Evolutionary conservation across 2,329 filamentous ascomycete genomes (phyloP), one percentile per base, ranked within the genome.

Genomic region (Colletotrichum ledebouriae): DNA sequence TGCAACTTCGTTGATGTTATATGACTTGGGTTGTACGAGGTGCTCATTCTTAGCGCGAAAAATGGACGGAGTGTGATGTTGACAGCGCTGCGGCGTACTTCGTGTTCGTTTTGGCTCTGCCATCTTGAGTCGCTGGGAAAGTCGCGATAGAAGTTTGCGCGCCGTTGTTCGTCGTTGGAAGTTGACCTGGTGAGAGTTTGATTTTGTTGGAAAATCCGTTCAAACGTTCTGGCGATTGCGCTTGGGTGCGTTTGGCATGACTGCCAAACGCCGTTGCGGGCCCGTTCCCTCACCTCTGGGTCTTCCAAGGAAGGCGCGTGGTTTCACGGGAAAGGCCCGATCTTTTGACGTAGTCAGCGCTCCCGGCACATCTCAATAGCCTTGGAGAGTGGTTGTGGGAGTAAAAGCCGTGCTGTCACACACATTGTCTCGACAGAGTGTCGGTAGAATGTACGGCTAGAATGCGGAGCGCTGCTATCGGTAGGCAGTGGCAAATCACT

Each of bases 1-100:
- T 20, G 65, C 61, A 22, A 68, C 49, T 6, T 68, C 65, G 15
- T 68, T 65, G 17, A 68, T 65, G 34, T 68, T 68, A 34, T 56
- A 42, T 15, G 61, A 59, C 3, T 53, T 61, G 9, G 65, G 13
- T 22, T 49, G 46, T 20, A 11, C 6, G 12, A 63, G 25, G 10
- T 44, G 10, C 2, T 68, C 61, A n/a, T 68, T 9, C 5, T 56
- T 58, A 17, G 12, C 37, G 10, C 22, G 49, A 9, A 13, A 9
- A 15, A 57, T 63, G 20, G 17, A 44, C 11, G 55, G 53, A 13
- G 29, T 17, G 47, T 67, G 58, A 25, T 68, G 61, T 17, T 41
- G 47, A 15, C 65, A 68, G 15, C 29, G 61, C 37, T 47, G 55
- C 17, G 55, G 65, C n/a, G 53, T 34, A 33, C 29, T 46, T 33